A percentile compares a stretch with the other conserved stretches of the same genome.
Conservation (phyloP, 768 basidiomycete species). For the Panus rudis region DNA sequence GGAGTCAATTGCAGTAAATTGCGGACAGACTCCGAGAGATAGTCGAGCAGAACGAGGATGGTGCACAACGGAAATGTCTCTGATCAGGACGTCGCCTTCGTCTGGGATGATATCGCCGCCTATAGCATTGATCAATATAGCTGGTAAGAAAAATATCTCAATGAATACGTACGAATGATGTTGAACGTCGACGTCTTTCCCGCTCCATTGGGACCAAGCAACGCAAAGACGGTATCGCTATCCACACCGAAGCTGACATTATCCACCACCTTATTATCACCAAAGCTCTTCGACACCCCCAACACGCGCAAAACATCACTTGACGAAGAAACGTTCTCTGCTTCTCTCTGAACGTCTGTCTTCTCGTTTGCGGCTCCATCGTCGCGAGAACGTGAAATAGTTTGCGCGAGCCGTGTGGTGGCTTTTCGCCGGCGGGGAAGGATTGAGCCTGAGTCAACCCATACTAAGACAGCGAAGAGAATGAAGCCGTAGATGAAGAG, state of each 20-base stretch:
- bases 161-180: conserved; percentile 53
- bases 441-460: conserved; percentile 63
- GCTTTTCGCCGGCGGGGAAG: conserved; percentile 32
- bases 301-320: conserved; percentile 57
- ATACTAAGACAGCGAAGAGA: conserved; percentile 59
- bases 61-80: conserved; percentile 57
- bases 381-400: background rate
- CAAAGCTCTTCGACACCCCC: conserved; percentile 55
- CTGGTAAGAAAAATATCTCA: background rate
- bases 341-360: conserved; percentile 57
- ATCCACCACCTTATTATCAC: conserved; percentile 52
- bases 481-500: conserved; percentile 53
- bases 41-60: conserved; percentile 58
- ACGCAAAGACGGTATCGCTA: conserved; percentile 56
- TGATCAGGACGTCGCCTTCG: conserved; percentile 61
- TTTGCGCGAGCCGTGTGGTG: conserved; percentile 8
- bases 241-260: conserved; percentile 65
- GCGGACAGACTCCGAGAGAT: conserved; percentile 75
- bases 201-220: conserved; percentile 79
- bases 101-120: conserved; percentile 67
- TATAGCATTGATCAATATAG: too few relatives aligned
- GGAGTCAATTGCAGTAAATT: conserved; percentile 77
- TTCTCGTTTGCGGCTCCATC: conserved; percentile 12
- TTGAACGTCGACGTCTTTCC: conserved; percentile 82
- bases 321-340: conserved; percentile 38